These are phyloP conservation scores for Barbatosphaeria neglecta DNA, from an alignment of 495 filamentous ascomycete species.

Conservation along the genomic window DNA sequence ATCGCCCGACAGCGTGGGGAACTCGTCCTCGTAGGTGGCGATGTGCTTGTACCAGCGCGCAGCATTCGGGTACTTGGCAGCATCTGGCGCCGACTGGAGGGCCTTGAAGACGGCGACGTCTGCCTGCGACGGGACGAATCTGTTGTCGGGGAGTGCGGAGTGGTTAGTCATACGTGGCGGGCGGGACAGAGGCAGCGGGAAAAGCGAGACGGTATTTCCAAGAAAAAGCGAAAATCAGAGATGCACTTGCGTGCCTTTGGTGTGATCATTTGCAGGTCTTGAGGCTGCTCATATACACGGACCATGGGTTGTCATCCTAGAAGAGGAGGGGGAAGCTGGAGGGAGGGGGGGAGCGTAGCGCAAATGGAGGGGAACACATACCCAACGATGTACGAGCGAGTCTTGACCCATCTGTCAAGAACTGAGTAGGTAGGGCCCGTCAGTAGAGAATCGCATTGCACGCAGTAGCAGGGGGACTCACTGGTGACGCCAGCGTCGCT, in stretches of 20 bases:
- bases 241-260: constrained; percentile 60
- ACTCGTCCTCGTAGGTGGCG: constrained; percentile 77
- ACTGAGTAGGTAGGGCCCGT: constrained; percentile 59
- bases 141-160: constrained; percentile 26
- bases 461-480: constrained; percentile 33
- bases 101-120: constrained; percentile 93
- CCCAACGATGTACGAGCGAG: constrained; percentile 90
- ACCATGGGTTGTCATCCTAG: constrained; percentile 88
- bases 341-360: constrained; percentile 6
- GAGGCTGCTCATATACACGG: constrained; percentile 98
- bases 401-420: constrained; percentile 82
- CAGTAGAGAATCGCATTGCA: constrained; percentile 1
- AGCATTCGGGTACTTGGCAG: constrained; percentile 82
- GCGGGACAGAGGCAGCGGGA: background rate
- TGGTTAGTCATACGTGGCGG: constrained; percentile 1
- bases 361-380: too few species aligned
- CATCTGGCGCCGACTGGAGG: constrained; percentile 59
- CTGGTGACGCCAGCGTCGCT: constrained; percentile 76
- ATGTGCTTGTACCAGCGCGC: constrained; percentile 99
- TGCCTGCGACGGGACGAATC: constrained; percentile 80
- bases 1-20: constrained; percentile 83
- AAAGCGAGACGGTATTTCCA: background rate
- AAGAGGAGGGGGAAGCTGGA: constrained; percentile 3
- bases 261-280: constrained; percentile 92
- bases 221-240: constrained; percentile 50